These are phyloP conservation scores for Geotrichum bryndzae DNA, from an alignment of 1,139 yeast species.

Conservation along the genomic window DNA sequence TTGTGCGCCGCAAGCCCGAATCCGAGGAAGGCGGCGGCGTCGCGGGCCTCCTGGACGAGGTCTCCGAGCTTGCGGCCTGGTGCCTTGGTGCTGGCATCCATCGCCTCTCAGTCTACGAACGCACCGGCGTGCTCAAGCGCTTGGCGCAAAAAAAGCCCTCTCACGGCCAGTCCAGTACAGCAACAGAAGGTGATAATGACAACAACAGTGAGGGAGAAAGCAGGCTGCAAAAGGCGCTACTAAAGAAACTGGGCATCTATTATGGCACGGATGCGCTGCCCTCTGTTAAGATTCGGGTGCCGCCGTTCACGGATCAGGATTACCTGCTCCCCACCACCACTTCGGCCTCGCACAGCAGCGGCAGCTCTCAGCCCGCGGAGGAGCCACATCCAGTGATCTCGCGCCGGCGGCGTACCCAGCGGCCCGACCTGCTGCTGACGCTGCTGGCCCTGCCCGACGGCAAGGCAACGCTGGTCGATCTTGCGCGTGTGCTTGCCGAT, in stretches of 20 bases:
- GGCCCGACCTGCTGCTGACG: constrained; percentile 5
- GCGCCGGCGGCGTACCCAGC: background rate
- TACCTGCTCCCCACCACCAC: background rate
- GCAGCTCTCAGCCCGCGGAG: background rate
- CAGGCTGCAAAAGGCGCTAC: background rate
- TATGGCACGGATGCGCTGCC: constrained; percentile 6
- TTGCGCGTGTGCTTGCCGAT: constrained; percentile 81
- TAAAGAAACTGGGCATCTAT: background rate
- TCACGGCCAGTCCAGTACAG: background rate
- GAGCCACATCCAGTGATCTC: background rate
- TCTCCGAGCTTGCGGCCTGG: constrained; percentile 82
- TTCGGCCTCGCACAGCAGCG: background rate
- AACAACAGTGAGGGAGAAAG: background rate
- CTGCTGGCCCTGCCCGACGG: background rate
- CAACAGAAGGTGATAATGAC: background rate
- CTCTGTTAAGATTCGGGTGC: background rate
- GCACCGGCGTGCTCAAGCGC: constrained; percentile 57
- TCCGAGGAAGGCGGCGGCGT: constrained; percentile 90
- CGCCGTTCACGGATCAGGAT: background rate
- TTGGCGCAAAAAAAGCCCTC: background rate
- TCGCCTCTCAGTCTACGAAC: constrained; percentile 69
- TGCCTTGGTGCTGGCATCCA: constrained; percentile 77
- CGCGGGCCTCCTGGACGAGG: constrained; percentile 71
- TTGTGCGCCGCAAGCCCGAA: constrained; percentile 63
- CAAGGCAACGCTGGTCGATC: constrained; percentile 45